Evolutionary conservation across 176 grass and related monocot species (phyloP).

Genomic region (Oryza rufipogon): DNA sequence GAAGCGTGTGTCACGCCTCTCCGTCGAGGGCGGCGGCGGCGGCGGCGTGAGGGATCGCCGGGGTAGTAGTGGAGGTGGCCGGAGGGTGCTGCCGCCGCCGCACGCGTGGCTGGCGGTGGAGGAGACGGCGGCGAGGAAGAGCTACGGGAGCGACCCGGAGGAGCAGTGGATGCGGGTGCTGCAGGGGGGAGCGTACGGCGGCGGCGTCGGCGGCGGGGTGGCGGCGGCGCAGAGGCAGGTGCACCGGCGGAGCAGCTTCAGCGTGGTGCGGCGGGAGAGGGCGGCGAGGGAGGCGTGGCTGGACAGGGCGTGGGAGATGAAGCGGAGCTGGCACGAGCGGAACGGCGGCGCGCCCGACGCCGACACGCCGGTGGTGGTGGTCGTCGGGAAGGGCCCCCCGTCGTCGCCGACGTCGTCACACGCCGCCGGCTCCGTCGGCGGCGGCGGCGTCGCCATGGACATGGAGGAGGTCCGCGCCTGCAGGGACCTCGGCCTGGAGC

Average conservation of each 20-base stretch:
- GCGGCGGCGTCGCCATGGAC: constrained; percentile 64
- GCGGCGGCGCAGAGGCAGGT: neutral
- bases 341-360: constrained; percentile 45
- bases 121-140: neutral
- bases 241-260: constrained; percentile 54
- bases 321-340: constrained; percentile 57
- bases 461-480: constrained; percentile 79
- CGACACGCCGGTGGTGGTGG: constrained; percentile 44
- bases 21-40: constrained; percentile 41
- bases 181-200: neutral
- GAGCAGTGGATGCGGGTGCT: constrained; percentile 46
- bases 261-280: constrained; percentile 40
- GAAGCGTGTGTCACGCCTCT: constrained; percentile 45
- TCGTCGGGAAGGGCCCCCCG: constrained; percentile 16
- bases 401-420: neutral
- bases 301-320: constrained; percentile 65
- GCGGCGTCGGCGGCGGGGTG: neutral
- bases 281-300: constrained; percentile 65
- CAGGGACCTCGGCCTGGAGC: constrained; percentile 69
- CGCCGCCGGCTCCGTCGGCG: neutral
- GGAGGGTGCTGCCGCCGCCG: constrained; percentile 39
- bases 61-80: neutral
- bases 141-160: constrained; percentile 12
- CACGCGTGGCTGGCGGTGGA: constrained; percentile 51
- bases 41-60: neutral